Base-by-base conservation (phyloP, 2,329 filamentous ascomycete species). In the Pseudogymnoascus sp. region DNA sequence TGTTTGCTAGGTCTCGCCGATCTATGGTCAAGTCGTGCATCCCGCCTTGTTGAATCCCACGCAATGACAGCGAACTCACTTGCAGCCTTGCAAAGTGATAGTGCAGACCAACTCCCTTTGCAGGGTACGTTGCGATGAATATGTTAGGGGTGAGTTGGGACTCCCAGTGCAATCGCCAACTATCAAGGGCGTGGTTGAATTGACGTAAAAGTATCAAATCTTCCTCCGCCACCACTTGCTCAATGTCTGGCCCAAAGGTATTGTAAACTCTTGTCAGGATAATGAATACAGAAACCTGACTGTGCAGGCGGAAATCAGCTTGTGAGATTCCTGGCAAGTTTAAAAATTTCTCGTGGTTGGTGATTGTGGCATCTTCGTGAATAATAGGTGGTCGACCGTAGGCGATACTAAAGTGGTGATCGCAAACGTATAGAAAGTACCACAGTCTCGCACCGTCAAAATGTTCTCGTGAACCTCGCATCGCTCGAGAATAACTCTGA, bases 401-500 rank as follows among this genome's bases (percentile, higher is more conserved):
- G 0, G 85, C 80, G 61, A 88, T 86, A 61, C 82, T 85, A 29
- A 87, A 82, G 70, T 88, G 85, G 65, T 86, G 85, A 68, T 88
- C 85, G 68, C 84, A 87, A 1, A 86, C 83, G 68, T 87, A 88
- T 0, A 86, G 73, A 35, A 86, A 70, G 70, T 86, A 87, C 83
- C 84, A 87, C 6, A 88, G 74, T 44, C 85, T 77, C 4, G 85
- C 80, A 26, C 80, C 78, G 64, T 86, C 80, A 67, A 81, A 79
- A 62, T 82, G 77, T 65, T 82, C 77, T 6, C 67, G 73, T 35
- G 78, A 76, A 0, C 80, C 80, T 29, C 77, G 76, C 1, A 80
- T 74, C 47, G 81, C 76, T 67, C 79, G 80, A 53, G 78, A 76
- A 63, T 80, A 82, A 63, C 77, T 81, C 64, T 81, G 80, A 67